Evolutionary conservation across 2,329 filamentous ascomycete species (phyloP).

Genomic region (Arthrobotrys sinensis): DNA sequence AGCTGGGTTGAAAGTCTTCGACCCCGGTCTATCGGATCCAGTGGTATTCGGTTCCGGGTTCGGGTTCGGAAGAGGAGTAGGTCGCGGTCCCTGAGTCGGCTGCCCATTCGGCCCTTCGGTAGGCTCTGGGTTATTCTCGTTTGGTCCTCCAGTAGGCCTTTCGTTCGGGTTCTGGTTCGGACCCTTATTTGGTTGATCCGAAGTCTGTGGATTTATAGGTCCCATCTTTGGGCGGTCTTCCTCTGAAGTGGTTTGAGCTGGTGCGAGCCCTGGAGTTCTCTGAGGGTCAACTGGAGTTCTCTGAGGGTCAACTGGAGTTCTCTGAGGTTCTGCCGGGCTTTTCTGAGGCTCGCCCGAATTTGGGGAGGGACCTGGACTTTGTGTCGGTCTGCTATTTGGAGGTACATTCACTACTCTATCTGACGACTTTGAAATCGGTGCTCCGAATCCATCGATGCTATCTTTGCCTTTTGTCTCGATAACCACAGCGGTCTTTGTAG

Average conservation of each 20-base stretch:
- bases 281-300: background rate
- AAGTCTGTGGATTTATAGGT: too few relatives aligned
- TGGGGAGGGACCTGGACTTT: background rate
- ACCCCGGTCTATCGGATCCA: background rate
- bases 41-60: conserved; percentile 37
- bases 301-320: background rate
- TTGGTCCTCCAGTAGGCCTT: background rate
- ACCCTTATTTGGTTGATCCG: background rate
- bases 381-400: conserved; percentile 16
- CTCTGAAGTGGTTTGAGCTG: background rate
- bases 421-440: background rate
- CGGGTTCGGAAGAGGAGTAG: conserved; percentile 20
- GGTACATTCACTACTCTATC: background rate
- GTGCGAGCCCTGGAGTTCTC: background rate
- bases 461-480: conserved; percentile 45
- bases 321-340: background rate
- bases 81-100: background rate
- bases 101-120: conserved; percentile 2
- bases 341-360: background rate
- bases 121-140: background rate
- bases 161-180: conserved; percentile 5
- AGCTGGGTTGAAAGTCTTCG: conserved; percentile 30
- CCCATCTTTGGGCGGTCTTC: too few relatives aligned
- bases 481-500: conserved; percentile 53
- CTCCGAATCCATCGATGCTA: background rate